Evolutionary conservation across 257 asterid species (phyloP), one percentile per base, ranked within the genome.

Genomic region (Perilla frutescens): DNA sequence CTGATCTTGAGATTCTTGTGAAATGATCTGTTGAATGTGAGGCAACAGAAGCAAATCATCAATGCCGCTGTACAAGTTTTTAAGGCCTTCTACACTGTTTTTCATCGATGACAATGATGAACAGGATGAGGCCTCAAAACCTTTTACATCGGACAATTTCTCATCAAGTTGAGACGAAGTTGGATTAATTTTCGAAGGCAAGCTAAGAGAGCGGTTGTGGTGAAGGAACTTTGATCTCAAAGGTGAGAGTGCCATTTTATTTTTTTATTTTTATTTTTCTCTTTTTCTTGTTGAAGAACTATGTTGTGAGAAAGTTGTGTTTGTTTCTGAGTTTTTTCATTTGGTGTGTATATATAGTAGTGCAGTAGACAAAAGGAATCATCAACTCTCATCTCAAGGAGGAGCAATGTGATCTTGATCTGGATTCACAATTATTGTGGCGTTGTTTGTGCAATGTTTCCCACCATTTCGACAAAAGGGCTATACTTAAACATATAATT

Each of bases 141-240:
- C 61, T 26, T 59, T 54, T 12, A 49, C 59, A 3, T 29, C 3
- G 15, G 76, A 70, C 36, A 80, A 39, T 70, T 32, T 75, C 76
- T 76, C 79, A 62, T 76, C 77, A 10, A 83, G 36, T 8, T 69
- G 76, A 61, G 61, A 82, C 73, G 10, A 79, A 61, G 34, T 68
- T 74, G 59, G 56, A 3, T 50, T 50, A 13, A 9, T 72, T 79
- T 62, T 79, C 85, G 53, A 72, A 64, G 87, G 87, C 31, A 86
- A 81, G 72, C 88, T 86, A 10, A 79, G 32, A 55, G 88, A 84
- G 40, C 85, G 88, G 72, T 82, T 79, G 71, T 83, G 84, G 62
- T 69, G 80, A 9, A 69, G 66, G 65, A 78, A 45, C 61, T 80
- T 86, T 47, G 88, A 70, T 65, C 73, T 80, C 75, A 76, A 43